Conservation (phyloP, 2,329 filamentous ascomycete genomes). For the Nemania abortiva region DNA sequence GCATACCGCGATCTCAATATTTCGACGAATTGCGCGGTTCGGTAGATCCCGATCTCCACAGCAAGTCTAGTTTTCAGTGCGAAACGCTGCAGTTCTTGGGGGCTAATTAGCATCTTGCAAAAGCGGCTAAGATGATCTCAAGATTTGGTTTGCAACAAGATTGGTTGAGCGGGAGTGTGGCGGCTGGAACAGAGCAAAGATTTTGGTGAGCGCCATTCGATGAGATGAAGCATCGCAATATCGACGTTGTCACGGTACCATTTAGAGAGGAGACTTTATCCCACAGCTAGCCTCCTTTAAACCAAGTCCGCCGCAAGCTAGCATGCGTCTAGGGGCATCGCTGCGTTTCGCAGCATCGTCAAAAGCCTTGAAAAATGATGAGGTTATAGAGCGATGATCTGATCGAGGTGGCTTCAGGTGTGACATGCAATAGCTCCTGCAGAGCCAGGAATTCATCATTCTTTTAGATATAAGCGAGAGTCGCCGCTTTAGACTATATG, state of each 20-base stretch:
- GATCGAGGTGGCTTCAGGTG: not conserved
- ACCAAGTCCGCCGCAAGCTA: not conserved
- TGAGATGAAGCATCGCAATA: not conserved
- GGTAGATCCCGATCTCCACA: conserved; percentile 20
- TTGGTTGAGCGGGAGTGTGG: conserved; percentile 8
- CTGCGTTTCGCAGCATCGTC: not conserved
- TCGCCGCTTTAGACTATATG: not conserved
- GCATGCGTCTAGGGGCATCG: not conserved
- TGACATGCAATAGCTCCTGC: not conserved
- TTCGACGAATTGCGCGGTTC: not conserved
- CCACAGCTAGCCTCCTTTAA: not conserved
- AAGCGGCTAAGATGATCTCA: conserved; percentile 17
- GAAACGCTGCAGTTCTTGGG: not conserved
- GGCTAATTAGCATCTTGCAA: conserved; percentile 13
- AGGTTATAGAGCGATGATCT: not conserved
- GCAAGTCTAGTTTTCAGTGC: not conserved
- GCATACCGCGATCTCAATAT: not conserved
- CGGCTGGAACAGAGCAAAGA: not conserved
- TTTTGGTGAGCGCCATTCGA: not conserved
- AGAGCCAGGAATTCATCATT: not conserved
- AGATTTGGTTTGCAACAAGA: not conserved
- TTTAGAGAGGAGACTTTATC: not conserved
- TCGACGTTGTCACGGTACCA: not conserved
- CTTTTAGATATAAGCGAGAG: not conserved
- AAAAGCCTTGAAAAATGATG: not conserved